Evolutionary conservation across 2,329 filamentous ascomycete genomes (phyloP), one percentile per base, ranked within the genome.

Genomic region (Leptographium radiaticola): DNA sequence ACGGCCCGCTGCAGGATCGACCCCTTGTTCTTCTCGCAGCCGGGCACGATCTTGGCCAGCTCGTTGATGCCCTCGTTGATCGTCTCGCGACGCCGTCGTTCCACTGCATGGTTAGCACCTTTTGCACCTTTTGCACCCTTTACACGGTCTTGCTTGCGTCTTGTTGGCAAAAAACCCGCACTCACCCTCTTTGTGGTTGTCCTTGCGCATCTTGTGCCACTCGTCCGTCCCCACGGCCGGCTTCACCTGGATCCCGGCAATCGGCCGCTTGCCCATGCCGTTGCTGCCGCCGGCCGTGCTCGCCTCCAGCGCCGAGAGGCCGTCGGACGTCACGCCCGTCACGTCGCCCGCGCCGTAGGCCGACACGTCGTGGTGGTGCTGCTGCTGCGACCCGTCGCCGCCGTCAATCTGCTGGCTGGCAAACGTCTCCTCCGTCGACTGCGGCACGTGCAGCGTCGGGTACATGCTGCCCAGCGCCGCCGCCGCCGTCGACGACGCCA

Each of bases 21-120:
- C 0, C 93, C 93, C 71, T 98, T 98, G 75, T 98, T 97, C 76
- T 97, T 98, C 70, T 98, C 93, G 64, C 91, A 96, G 15, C 89
- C 89, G 0, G 93, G 93, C 0, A 98, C 93, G 60, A 98, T 95
- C 72, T 96, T 97, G 61, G 91, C 88, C 34, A 98, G 80, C 69
- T 97, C 93, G 65, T 96, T 97, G 62, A 98, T 98, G 50, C 93
- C 93, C 70, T 98, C 93, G 61, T 98, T 98, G 67, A 98, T 98
- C 0, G 93, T 96, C 70, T 98, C 93, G 59, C 93, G 87, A 46
- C 93, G 89, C 56, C 93, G 88, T 57, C 93, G 89, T 71, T 98
- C 93, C 58, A 98, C 93, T 97, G 53, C 58, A 45, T 15, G 49
- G 55, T 61, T 53, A 62, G 62, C n/a, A n/a, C n/a, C n/a, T n/a